A percentile compares a stretch with the other conserved stretches of the same genome.
These are phyloP conservation scores for Tuber magnatum DNA, from an alignment of 495 filamentous ascomycete genomes.

Conservation along the genomic window DNA sequence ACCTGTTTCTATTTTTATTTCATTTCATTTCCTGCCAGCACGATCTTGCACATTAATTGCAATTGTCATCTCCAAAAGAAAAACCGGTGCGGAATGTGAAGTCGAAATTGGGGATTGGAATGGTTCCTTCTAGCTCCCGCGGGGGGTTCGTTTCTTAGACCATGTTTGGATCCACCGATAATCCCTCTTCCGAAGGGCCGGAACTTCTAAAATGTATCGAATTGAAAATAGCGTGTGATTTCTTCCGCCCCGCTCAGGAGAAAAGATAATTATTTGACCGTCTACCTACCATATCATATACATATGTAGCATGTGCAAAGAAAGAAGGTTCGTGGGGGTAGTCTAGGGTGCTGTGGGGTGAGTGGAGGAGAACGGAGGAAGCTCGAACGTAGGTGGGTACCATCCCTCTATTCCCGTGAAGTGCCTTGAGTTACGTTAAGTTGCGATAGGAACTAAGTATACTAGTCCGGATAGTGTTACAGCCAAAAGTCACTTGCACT, in stretches of 20 bases:
- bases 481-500: background rate
- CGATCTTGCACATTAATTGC: background rate
- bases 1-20: constrained; percentile 15
- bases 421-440: background rate
- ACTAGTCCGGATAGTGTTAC: constrained; percentile 2
- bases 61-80: background rate
- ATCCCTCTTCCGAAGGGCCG: constrained; percentile 5
- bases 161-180: constrained; percentile 12
- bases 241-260: constrained; percentile 7
- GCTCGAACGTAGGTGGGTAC: background rate
- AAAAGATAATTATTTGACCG: constrained; percentile 6
- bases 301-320: constrained; percentile 7
- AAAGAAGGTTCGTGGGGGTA: constrained; percentile 12
- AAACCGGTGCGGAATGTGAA: background rate
- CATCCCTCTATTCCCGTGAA: background rate
- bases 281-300: constrained; percentile 8
- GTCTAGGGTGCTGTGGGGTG: constrained; percentile 3
- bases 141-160: background rate
- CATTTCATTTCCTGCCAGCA: constrained; percentile 2
- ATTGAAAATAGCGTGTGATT: constrained; percentile 18
- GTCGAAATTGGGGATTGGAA: background rate
- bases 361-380: background rate
- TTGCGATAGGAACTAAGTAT: constrained; percentile 11
- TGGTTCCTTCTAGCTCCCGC: constrained; percentile 6
- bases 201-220: background rate